Evolutionary conservation across 2,329 filamentous ascomycete species (phyloP).

Genomic region (Zelopaecilomyces penicillatus): DNA sequence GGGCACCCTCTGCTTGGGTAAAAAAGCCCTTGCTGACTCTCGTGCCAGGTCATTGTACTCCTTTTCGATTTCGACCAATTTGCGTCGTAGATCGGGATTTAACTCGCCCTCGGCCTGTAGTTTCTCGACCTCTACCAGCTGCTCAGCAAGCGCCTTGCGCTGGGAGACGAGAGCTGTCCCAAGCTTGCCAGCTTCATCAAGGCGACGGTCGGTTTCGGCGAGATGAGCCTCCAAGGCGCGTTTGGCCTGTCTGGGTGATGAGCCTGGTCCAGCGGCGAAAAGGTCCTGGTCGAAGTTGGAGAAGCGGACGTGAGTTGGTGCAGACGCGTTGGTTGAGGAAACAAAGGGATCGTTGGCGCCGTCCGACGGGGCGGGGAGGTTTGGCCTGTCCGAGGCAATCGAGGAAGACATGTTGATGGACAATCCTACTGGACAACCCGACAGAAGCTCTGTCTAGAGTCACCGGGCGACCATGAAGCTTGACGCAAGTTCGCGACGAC

Average conservation of each 20-base stretch:
- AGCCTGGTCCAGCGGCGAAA: constrained; percentile 65
- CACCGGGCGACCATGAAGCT: constrained; percentile 14
- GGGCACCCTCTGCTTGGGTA: constrained; percentile 73
- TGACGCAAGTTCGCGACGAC: constrained; percentile 3
- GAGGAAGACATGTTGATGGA: constrained; percentile 33
- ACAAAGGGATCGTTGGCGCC: constrained; percentile 50
- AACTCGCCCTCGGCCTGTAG: constrained; percentile 69
- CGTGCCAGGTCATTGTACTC: constrained; percentile 92
- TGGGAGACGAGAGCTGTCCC: constrained; percentile 84
- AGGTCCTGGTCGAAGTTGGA: constrained; percentile 75
- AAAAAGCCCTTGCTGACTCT: constrained; percentile 80
- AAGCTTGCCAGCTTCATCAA: constrained; percentile 84
- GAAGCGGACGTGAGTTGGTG: constrained; percentile 56
- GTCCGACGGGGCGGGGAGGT: constrained; percentile 29
- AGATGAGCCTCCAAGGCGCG: constrained; percentile 85
- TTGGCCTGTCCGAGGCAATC: constrained; percentile 33
- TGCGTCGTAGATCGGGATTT: constrained; percentile 71
- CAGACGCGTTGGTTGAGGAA: constrained; percentile 29
- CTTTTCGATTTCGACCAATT: constrained; percentile 78
- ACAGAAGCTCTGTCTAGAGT: constrained; percentile 16
- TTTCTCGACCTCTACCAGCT: constrained; percentile 75
- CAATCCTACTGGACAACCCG: constrained; percentile 6
- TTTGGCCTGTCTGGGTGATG: constrained; percentile 80
- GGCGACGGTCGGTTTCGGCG: constrained; percentile 80
- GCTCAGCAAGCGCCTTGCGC: constrained; percentile 71